Evolutionary conservation across 768 basidiomycete species (phyloP), one percentile per base, ranked within the genome.

Genomic region (Pleurotus tuoliensis): DNA sequence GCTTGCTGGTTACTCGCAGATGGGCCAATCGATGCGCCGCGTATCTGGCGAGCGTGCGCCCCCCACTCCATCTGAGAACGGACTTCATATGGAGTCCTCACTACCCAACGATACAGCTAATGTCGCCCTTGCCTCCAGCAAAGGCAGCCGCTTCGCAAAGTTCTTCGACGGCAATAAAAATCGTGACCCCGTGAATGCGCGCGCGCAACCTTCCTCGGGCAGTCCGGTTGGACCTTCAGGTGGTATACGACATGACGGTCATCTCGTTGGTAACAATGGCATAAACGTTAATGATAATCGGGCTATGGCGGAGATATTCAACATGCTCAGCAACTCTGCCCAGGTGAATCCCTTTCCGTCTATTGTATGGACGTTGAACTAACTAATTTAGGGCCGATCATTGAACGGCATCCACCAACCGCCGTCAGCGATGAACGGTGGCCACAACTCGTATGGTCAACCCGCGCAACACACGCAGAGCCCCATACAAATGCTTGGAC

Each of bases 91-190:
- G 16, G 43, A 52, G 4, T 9, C 13, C 30, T 4, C 48, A 59
- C 47, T 20, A 56, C 3, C 43, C 55, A 45, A 56, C 58, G 56
- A 37, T 5, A 40, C 51, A 5, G 51, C 51, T 41, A 53, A 68
- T 65, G 61, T 57, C 39, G 38, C 56, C 50, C 74, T 81, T 64
- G 75, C 82, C 12, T 72, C 76, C 30, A 77, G 76, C 22, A 90
- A 87, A 68, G 90, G 90, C 40, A 92, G 90, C 66, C 84, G 91
- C 38, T 88, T 92, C 67, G 91, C 90, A 30, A 93, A 92, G 66
- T 91, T 92, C 69, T 93, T 92, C 60, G 90, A 92, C 62, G 80
- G 80, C n/a, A 91, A 89, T 68, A 73, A 22, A 79, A 78, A 59
- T 84, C 85, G 12, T 63, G 63, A 5, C 22, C 43, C 69, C 61